Evolutionary conservation across 352 stramenopile species (phyloP), one percentile per base, ranked within the genome.

Genomic region (Globisporangium megalacanthum): DNA sequence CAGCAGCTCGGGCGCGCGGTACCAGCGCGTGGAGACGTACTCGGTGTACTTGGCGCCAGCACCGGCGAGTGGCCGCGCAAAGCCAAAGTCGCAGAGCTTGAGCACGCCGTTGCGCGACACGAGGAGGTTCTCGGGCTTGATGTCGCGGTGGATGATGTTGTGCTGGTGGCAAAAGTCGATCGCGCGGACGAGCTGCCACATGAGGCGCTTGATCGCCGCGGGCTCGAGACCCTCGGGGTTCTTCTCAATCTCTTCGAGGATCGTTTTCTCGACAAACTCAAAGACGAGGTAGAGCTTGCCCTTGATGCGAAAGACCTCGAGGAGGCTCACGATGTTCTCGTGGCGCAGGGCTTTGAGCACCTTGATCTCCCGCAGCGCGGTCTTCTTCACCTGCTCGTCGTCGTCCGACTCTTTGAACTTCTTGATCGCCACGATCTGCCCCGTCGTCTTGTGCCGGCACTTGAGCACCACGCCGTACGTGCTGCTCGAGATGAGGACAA

Each of bases 91-190:
- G 60, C 86, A 95, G 47, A 96, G 81, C 60, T 99, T 99, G n/a
- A 98, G 75, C 60, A 98, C 86, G 6, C 95, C 93, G 45, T 95
- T 91, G 42, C 82, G 83, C 41, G 92, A 97, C 29, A 98, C 89
- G 52, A 94, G 42, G 48, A 94, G 83, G 61, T 94, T 94, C 59
- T 94, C 84, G 6, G 84, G 84, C 46, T 94, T 94, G 54, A 94
- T 82, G 52, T 94, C 84, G 20, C 84, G 84, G 56, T 94, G 84
- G 55, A 94, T 86, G 62, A 98, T 96, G 62, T 97, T 97, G 77
- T 98, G 96, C 47, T 86, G 81, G 63, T 98, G 94, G 78, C 95
- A 98, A 71, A 97, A 98, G 45, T 96, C 79, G 48, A 97, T 90
- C 44, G 77, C 77, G 19, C 79, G 79, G 25, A 90, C 72, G 54